Percentiles rank a stretch among this genome's conserved stretches.
Conservation (phyloP, 1,284 basidiomycete species). For the Trichosporon faecale region DNA sequence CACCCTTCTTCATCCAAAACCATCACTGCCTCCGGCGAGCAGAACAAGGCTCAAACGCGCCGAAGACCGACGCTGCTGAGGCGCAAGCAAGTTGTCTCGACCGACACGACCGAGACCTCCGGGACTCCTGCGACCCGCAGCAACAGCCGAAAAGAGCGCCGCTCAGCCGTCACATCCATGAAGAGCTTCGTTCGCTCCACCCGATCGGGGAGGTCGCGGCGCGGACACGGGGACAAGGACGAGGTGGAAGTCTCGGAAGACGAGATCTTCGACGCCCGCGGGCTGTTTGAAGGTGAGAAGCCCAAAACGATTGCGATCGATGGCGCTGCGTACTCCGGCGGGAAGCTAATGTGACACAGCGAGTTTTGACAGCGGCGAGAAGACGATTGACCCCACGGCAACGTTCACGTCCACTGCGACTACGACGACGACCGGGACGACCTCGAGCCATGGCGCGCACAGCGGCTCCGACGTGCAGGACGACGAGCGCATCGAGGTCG, state of each 20-base stretch:
- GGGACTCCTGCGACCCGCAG: background rate
- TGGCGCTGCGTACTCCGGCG: background rate
- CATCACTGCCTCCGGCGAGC: background rate
- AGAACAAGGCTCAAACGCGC: background rate
- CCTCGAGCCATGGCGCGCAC: background rate
- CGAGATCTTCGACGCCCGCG: slow-evolving; percentile 2
- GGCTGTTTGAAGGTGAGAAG: background rate
- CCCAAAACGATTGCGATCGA: background rate
- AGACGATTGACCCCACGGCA: background rate
- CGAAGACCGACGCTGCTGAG: slow-evolving; percentile 4
- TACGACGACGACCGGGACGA: background rate
- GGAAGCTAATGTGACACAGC: background rate
- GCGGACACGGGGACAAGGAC: background rate
- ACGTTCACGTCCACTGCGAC: background rate
- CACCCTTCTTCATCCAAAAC: background rate
- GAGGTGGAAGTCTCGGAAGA: background rate
- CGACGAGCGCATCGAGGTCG: background rate
- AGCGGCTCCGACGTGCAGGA: background rate
- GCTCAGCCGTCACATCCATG: slow-evolving; percentile 7
- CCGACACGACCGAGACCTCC: background rate
- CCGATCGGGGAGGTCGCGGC: background rate
- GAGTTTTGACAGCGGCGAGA: background rate
- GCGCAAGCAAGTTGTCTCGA: background rate
- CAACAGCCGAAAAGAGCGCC: slow-evolving; percentile 1
- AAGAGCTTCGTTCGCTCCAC: background rate